A percentile compares a stretch with the other conserved stretches of the same genome.
Evolutionary conservation across 1,139 yeast species (phyloP).

Genomic region (Diutina catenulata): DNA sequence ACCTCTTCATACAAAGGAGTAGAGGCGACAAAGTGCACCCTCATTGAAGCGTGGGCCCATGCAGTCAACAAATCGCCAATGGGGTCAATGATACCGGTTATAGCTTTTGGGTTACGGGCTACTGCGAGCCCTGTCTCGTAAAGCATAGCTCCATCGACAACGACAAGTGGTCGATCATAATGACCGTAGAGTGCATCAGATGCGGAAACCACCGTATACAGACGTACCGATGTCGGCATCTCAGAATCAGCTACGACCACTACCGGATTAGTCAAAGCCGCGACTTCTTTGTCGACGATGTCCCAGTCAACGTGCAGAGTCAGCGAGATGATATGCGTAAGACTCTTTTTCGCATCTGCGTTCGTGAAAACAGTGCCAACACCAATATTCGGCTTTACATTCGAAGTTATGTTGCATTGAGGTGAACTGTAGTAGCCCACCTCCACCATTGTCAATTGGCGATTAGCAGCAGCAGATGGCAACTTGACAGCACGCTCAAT

Average conservation of each 20-base stretch:
- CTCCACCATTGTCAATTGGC: neutral
- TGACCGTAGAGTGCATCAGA: neutral
- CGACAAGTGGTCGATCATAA: neutral
- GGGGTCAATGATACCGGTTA: conserved; percentile 4
- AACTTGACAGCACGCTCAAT: neutral
- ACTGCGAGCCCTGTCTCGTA: neutral
- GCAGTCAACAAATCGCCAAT: neutral
- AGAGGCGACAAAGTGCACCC: neutral
- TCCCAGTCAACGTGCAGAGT: neutral
- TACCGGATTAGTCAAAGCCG: neutral
- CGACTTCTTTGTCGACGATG: neutral
- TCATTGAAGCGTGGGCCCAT: neutral
- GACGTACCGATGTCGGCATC: neutral
- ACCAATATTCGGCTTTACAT: neutral
- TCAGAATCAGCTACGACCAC: neutral
- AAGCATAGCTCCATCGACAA: conserved; percentile 2
- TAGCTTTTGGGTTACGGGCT: neutral
- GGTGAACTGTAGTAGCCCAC: neutral
- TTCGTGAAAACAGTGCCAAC: neutral
- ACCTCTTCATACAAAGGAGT: neutral
- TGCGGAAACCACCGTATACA: neutral
- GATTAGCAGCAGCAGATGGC: neutral
- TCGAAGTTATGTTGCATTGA: neutral
- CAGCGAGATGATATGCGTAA: too few species aligned
- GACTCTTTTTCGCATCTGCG: too few species aligned